Base-by-base conservation (phyloP, 495 filamentous ascomycete species). In the Opeltia flavorubescens region DNA sequence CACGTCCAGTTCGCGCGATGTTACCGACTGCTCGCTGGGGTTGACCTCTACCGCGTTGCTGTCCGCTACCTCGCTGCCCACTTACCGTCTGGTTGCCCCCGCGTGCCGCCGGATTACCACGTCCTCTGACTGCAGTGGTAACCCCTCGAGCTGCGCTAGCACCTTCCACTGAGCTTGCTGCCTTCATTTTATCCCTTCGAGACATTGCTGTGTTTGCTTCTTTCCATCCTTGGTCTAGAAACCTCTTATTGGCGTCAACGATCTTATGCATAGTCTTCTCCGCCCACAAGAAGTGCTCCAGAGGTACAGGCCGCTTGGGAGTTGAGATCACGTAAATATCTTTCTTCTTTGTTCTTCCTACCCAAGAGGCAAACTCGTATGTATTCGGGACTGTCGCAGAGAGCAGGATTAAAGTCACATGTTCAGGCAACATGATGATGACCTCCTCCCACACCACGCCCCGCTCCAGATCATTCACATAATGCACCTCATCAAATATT, bases 371-470 rank as follows among this genome's bases (percentile, higher is more conserved):
- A 57, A 98, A 98, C 60, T 98, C 91, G 50, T 94, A 74, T 1
- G 91, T 95, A 62, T 98, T 98, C 8, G 91, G 91, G 3, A 98
- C 93, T 4, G 91, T 98, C 0, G 91, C 91, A 5, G 93, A 96
- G 2, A 98, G 76, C 9, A 95, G 70, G 50, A 98, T 96, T 30
- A 98, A 67, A 2, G 93, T 91, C 38, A 96, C 86, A 66, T 96
- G 91, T 56, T 89, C 88, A 3, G 91, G 91, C 40, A 96, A 76
- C 93, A 98, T 96, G 58, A 98, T 98, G 58, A 98, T 98, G 50
- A 98, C 91, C 62, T 98, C 91, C 64, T 98, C 91, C 91, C 91
- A 98, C 6, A 98, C 91, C 0, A 98, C 91, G 51, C 91, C 91
- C 60, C 91, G 76, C 67, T 98, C 91, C n/a, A 79, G 72, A 57